Percentiles rank a stretch among this genome's conserved stretches.
Conservation (phyloP, 2,329 filamentous ascomycete species). For the Domatiomyces globalis region DNA sequence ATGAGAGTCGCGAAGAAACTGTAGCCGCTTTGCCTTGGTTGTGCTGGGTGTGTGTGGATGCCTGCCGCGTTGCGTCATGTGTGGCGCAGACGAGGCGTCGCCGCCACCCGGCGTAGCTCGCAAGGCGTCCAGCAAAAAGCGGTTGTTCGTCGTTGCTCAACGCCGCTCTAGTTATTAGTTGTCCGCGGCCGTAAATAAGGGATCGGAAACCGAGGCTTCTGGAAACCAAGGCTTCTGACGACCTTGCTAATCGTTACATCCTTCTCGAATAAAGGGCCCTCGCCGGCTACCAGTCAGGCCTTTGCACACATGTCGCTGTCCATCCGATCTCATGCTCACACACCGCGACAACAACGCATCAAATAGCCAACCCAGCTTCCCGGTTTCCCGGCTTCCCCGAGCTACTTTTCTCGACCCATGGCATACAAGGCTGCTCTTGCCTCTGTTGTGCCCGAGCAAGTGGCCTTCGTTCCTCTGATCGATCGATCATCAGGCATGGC, state of each 20-base stretch:
- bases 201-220: too few relatives aligned
- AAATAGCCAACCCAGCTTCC: not conserved
- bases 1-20: not conserved
- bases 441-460: not conserved
- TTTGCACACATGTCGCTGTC: not conserved
- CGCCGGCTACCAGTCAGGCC: not conserved
- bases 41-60: not conserved
- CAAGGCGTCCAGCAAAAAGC: not conserved
- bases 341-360: not conserved
- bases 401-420: not conserved
- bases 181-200: not conserved
- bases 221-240: not conserved
- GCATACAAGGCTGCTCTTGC: not conserved
- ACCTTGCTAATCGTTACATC: not conserved
- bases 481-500: too few relatives aligned
- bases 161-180: not conserved
- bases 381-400: not conserved
- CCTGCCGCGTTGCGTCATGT: not conserved
- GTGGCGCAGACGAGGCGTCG: not conserved
- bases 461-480: not conserved
- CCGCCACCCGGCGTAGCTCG: too few relatives aligned
- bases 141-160: too few relatives aligned
- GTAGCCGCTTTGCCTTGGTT: too few relatives aligned
- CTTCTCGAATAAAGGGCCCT: not conserved
- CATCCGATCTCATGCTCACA: not conserved